phyloP scores from a whole-genome alignment of 2,329 filamentous ascomycete genomes.

The Metarhizium robertsii region DNA sequence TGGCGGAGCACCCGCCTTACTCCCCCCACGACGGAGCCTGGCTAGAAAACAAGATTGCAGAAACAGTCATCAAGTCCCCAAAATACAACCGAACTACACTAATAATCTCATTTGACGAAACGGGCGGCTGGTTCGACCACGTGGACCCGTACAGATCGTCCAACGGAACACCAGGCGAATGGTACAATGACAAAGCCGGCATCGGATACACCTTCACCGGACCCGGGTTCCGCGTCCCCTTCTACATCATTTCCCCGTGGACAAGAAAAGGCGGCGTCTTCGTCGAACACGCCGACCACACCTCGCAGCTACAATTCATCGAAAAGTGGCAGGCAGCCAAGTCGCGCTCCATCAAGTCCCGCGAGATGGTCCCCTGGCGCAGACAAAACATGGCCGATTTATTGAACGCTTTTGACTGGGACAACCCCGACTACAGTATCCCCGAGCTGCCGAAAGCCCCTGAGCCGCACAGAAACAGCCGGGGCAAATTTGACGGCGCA shows the following conservation, averaged over 20 bases:
- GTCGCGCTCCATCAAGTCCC: slow-evolving; percentile 20
- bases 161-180: slow-evolving; percentile 37
- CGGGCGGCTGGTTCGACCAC: slow-evolving; percentile 43
- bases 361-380: slow-evolving; percentile 16
- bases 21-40: slow-evolving; percentile 44
- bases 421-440: slow-evolving; percentile 18
- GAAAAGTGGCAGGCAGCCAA: slow-evolving; percentile 31
- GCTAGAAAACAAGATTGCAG: slow-evolving; percentile 43
- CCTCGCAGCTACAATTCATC: slow-evolving; percentile 42
- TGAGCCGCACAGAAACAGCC: slow-evolving; percentile 17
- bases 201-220: slow-evolving; percentile 7
- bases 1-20: slow-evolving; percentile 32
- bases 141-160: slow-evolving; percentile 38
- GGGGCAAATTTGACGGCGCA: slow-evolving; percentile 23
- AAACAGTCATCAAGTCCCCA: slow-evolving; percentile 37
- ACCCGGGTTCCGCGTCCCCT: slow-evolving; percentile 33
- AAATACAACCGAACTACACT: slow-evolving; percentile 38
- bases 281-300: slow-evolving; percentile 43
- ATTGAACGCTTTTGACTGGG: slow-evolving; percentile 28
- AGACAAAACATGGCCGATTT: slow-evolving; percentile 19
- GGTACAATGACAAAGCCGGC: slow-evolving; percentile 20
- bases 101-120: slow-evolving; percentile 44
- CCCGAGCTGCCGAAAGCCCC: slow-evolving; percentile 10
- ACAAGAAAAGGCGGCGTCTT: slow-evolving; percentile 43
- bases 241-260: slow-evolving; percentile 45